phyloP scores from a whole-genome alignment of 345 rosid species.

The Combretum micranthum region DNA sequence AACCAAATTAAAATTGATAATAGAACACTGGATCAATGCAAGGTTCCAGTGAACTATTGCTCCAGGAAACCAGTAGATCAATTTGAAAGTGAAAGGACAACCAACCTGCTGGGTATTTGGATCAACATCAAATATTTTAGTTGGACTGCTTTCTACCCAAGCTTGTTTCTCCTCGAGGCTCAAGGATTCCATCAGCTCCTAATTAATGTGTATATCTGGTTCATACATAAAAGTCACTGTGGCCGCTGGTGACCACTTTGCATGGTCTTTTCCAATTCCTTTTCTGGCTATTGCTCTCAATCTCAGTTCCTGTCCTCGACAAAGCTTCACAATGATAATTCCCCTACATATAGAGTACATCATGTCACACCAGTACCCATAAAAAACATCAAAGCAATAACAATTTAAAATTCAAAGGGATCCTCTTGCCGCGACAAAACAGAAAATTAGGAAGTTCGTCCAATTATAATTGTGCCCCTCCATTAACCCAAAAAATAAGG shows the following conservation, averaged over 20 bases:
- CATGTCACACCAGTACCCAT: background rate
- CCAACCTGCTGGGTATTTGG: conserved; percentile 60
- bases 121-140: conserved; percentile 76
- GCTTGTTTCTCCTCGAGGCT: conserved; percentile 59
- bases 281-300: conserved; percentile 92
- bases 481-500: no score
- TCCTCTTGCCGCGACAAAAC: background rate
- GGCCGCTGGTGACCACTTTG: conserved; percentile 99
- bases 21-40: no score
- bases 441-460: no score
- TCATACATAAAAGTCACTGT: conserved; percentile 94
- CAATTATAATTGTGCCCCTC: no score
- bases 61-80: background rate
- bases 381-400: background rate
- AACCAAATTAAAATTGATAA: no score
- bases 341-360: conserved; percentile 47
- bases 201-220: conserved; percentile 85
- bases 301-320: conserved; percentile 80
- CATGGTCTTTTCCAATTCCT: conserved; percentile 97
- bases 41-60: no score
- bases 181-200: conserved; percentile 78
- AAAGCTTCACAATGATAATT: conserved; percentile 76
- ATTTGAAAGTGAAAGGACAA: background rate
- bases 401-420: background rate
- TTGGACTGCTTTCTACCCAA: conserved; percentile 87